Evolutionary conservation across 2,329 filamentous ascomycete genomes (phyloP).

Genomic region (Fusarium gaditjirri): DNA sequence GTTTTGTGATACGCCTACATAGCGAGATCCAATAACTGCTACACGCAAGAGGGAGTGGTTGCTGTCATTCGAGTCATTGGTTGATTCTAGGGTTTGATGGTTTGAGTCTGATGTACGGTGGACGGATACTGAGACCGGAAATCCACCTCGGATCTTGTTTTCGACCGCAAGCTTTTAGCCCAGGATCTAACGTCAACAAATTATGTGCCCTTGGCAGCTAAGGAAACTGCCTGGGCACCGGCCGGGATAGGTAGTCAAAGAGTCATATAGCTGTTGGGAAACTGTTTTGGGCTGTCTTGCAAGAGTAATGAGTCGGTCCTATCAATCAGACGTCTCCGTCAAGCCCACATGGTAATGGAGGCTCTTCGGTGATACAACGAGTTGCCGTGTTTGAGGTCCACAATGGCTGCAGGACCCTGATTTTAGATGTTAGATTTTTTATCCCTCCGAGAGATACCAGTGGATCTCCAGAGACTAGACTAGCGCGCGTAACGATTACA

Average conservation of each 20-base stretch:
- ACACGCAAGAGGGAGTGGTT: slow-evolving; percentile 23
- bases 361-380: slow-evolving; percentile 43
- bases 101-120: slow-evolving; percentile 20
- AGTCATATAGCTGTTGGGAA: slow-evolving; percentile 36
- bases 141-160: slow-evolving; percentile 28
- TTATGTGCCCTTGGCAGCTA: slow-evolving; percentile 12
- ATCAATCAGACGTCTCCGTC: slow-evolving; percentile 30
- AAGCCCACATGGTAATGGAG: slow-evolving; percentile 44
- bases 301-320: slow-evolving; percentile 34
- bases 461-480: slow-evolving; percentile 30
- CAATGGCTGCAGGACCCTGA: slow-evolving; percentile 38
- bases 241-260: slow-evolving; percentile 27
- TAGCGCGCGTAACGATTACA: slow-evolving; percentile 40
- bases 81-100: slow-evolving; percentile 13
- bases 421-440: slow-evolving; percentile 24
- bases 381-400: slow-evolving; percentile 27
- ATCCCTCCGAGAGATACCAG: slow-evolving; percentile 18
- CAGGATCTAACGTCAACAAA: slow-evolving; percentile 7
- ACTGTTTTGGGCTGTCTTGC: slow-evolving; percentile 20
- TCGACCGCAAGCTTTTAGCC: slow-evolving; percentile 20
- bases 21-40: slow-evolving; percentile 12
- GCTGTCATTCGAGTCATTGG: slow-evolving; percentile 33
- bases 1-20: slow-evolving; percentile 1
- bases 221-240: slow-evolving; percentile 19
- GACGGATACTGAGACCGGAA: slow-evolving; percentile 6